Percentiles rank a stretch among this genome's conserved stretches.
Evolutionary conservation across 202 grass and related monocot species (phyloP).

Genomic region (Setaria italica): DNA sequence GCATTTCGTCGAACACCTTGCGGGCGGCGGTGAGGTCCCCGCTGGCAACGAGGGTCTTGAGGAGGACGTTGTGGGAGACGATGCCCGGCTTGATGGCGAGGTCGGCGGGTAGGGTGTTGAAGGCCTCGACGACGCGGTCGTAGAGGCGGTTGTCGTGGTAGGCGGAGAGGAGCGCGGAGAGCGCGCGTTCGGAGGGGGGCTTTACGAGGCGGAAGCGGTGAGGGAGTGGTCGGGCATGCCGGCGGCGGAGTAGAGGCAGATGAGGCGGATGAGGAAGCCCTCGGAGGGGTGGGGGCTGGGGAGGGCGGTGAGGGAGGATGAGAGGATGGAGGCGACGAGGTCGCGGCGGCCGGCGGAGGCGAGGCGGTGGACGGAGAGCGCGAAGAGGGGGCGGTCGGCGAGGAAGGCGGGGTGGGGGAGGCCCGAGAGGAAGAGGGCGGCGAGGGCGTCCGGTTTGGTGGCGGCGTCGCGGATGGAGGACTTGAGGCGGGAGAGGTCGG

Average conservation of each 20-base stretch:
- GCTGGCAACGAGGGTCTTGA: conserved; percentile 44
- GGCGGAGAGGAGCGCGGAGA: conserved; percentile 77
- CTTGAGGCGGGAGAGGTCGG: conserved; percentile 57
- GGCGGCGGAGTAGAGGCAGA: conserved; percentile 68
- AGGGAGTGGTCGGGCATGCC: conserved; percentile 74
- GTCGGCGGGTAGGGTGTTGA: conserved; percentile 56
- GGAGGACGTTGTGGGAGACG: conserved; percentile 65
- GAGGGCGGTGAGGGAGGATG: conserved; percentile 58
- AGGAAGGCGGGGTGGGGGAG: conserved; percentile 57
- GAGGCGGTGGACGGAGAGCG: conserved; percentile 60
- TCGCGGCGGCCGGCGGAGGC: conserved; percentile 62
- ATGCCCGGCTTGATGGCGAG: conserved; percentile 51
- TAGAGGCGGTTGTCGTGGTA: conserved; percentile 63
- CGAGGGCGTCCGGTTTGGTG: conserved; percentile 60
- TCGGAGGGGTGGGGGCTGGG: conserved; percentile 66
- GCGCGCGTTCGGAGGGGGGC: conserved; percentile 59
- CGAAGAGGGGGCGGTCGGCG: conserved; percentile 65
- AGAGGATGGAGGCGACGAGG: conserved; percentile 73
- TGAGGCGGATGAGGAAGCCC: conserved; percentile 75
- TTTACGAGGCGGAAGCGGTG: conserved; percentile 65
- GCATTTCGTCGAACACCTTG: conserved; percentile 63
- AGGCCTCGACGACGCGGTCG: conserved; percentile 59
- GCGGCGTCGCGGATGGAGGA: conserved; percentile 67
- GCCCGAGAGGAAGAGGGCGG: conserved; percentile 57
- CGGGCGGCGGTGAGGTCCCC: conserved; percentile 49